phyloP scores from a whole-genome alignment of 805 yeast species.

The Priceomyces medius region DNA sequence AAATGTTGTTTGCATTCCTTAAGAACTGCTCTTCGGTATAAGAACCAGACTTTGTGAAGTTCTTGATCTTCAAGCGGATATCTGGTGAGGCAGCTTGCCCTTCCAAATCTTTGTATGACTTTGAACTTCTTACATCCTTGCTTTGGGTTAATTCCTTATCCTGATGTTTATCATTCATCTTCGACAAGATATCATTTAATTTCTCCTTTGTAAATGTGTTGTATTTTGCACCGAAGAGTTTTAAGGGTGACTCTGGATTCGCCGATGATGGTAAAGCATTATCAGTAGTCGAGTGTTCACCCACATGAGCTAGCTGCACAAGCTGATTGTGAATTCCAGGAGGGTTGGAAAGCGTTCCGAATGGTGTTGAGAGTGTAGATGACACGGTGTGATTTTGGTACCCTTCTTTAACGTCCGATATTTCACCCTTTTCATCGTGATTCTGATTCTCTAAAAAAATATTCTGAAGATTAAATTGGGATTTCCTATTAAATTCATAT shows the following conservation, averaged over 20 bases:
- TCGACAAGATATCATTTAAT: constrained; percentile 25
- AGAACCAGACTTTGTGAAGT: constrained; percentile 29
- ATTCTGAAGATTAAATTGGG: constrained; percentile 28
- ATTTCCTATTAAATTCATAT: constrained; percentile 23
- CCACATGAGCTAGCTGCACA: constrained; percentile 20
- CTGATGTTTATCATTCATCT: constrained; percentile 17
- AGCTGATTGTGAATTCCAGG: constrained; percentile 11
- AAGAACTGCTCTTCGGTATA: constrained; percentile 37
- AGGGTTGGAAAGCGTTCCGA: constrained; percentile 22
- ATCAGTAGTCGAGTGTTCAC: constrained; percentile 21
- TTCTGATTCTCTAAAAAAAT: constrained; percentile 27
- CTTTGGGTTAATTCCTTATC: not conserved
- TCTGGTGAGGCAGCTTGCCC: constrained; percentile 8
- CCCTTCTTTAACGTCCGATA: constrained; percentile 5
- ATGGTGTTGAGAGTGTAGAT: constrained; percentile 39
- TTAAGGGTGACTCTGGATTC: constrained; percentile 41
- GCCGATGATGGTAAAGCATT: constrained; percentile 13
- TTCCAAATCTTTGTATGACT: constrained; percentile 8
- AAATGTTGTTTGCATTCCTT: constrained; percentile 38
- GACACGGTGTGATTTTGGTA: constrained; percentile 22
- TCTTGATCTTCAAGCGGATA: constrained; percentile 28
- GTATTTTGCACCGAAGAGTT: constrained; percentile 37
- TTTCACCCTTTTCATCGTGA: constrained; percentile 6
- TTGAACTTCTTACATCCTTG: not conserved
- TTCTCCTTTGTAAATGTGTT: constrained; percentile 41